Percentiles rank a stretch among this genome's conserved stretches.
These are phyloP conservation scores for Penicillium angulare DNA, from an alignment of 495 filamentous ascomycete species.

Conservation along the genomic window DNA sequence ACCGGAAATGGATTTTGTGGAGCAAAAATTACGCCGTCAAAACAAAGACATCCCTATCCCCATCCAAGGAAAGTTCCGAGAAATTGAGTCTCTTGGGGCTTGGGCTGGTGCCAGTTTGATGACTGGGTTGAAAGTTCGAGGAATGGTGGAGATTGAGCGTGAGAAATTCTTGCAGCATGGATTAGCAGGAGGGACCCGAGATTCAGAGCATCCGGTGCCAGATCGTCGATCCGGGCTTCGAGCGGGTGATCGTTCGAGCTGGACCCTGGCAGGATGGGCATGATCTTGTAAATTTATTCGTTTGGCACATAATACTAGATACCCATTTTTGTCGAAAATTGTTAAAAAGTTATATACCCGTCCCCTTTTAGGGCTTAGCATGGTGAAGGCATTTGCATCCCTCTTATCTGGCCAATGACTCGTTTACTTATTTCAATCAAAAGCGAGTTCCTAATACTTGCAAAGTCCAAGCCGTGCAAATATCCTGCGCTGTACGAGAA, in stretches of 20 bases:
- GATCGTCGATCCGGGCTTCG: conserved; percentile 53
- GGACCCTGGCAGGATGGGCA: conserved; percentile 81
- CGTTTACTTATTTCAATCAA: too few species aligned
- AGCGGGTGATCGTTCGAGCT: conserved; percentile 60
- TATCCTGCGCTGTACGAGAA: too few species aligned
- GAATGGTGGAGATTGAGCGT: conserved; percentile 78
- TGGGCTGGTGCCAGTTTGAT: conserved; percentile 89
- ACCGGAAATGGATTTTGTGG: conserved; percentile 59
- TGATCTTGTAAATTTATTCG: conserved; percentile 32
- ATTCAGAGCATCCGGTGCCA: conserved; percentile 56
- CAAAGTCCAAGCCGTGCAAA: too few species aligned
- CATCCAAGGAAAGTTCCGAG: conserved; percentile 62
- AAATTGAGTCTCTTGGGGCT: conserved; percentile 77
- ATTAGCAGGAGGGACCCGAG: conserved; percentile 64
- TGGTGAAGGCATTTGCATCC: too few species aligned
- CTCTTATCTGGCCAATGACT: too few species aligned
- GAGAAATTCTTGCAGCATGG: conserved; percentile 82
- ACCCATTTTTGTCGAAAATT: neutral
- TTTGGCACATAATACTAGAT: conserved; percentile 4
- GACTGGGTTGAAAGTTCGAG: conserved; percentile 72
- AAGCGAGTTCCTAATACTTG: too few species aligned
- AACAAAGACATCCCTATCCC: conserved; percentile 45
- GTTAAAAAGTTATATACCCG: too few species aligned
- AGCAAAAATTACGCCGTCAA: conserved; percentile 55
- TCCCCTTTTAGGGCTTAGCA: too few species aligned